Evolutionary conservation across 495 filamentous ascomycete species (phyloP).

Genomic region (Cudoniella acicularis): DNA sequence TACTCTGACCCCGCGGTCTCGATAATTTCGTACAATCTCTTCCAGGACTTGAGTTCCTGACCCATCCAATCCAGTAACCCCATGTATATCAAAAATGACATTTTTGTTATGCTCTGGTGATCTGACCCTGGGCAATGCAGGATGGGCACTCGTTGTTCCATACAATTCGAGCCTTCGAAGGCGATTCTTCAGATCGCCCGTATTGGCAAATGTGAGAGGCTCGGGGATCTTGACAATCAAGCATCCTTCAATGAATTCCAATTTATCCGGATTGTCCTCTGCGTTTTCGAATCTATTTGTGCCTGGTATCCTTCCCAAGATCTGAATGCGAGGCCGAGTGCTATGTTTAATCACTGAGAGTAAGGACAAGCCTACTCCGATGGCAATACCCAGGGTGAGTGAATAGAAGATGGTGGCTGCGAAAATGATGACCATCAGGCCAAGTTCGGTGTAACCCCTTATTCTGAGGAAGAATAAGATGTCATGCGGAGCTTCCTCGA

Average conservation of each 20-base stretch:
- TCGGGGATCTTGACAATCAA: constrained; percentile 97
- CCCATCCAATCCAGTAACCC: constrained; percentile 88
- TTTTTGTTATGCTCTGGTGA: constrained; percentile 73
- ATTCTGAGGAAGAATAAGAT: constrained; percentile 85
- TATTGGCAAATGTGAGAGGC: constrained; percentile 95
- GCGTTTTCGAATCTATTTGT: constrained; percentile 85
- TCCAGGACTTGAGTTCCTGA: constrained; percentile 86
- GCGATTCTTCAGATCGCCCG: constrained; percentile 82
- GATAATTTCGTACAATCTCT: constrained; percentile 82
- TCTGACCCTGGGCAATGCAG: constrained; percentile 75
- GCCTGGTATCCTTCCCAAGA: constrained; percentile 84
- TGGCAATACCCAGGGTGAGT: constrained; percentile 77
- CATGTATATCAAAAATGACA: constrained; percentile 95
- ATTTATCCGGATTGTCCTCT: constrained; percentile 66
- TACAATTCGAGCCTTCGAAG: constrained; percentile 83
- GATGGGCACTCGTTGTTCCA: constrained; percentile 78
- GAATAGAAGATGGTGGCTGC: constrained; percentile 90
- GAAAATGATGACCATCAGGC: constrained; percentile 87
- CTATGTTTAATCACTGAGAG: constrained; percentile 85
- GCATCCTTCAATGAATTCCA: constrained; percentile 88
- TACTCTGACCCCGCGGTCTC: constrained; percentile 67
- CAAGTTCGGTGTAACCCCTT: constrained; percentile 77
- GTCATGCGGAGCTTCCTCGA: constrained; percentile 94
- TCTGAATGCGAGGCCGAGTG: constrained; percentile 93
- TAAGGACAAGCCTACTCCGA: constrained; percentile 83